Evolutionary conservation across 1,284 basidiomycete genomes (phyloP).

Genomic region (Pseudozyma sp.): DNA sequence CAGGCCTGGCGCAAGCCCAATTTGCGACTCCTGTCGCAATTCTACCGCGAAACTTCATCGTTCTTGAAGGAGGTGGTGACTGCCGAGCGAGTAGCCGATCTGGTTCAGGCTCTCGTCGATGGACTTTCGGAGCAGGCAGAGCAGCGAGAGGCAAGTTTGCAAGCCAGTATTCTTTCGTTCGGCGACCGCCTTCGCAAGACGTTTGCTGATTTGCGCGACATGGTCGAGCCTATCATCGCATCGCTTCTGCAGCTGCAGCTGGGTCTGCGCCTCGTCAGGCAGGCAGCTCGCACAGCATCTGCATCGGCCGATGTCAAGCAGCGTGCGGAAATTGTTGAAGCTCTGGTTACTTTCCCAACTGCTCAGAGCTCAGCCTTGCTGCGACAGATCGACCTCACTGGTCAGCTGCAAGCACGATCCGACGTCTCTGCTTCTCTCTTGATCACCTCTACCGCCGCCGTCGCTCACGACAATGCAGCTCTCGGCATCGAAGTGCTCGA

Average conservation of each 20-base stretch:
- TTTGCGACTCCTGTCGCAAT: constrained; percentile 76
- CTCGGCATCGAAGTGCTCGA: constrained; percentile 32
- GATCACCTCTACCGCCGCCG: constrained; percentile 32
- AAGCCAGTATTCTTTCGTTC: constrained; percentile 70
- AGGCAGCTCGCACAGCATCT: constrained; percentile 50
- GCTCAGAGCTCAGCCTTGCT: constrained; percentile 44
- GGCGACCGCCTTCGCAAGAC: constrained; percentile 70
- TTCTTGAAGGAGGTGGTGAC: constrained; percentile 57
- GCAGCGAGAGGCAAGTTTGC: constrained; percentile 65
- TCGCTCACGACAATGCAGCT: constrained; percentile 34
- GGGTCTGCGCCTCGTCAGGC: constrained; percentile 77
- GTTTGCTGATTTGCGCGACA: constrained; percentile 75
- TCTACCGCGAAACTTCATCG: constrained; percentile 80
- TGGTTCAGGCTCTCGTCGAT: constrained; percentile 52
- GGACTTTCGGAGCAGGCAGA: constrained; percentile 39
- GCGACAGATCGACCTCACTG: constrained; percentile 50
- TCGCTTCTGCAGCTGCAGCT: constrained; percentile 79
- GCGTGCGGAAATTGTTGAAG: constrained; percentile 51
- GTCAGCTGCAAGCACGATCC: constrained; percentile 59
- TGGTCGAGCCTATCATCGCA: constrained; percentile 76
- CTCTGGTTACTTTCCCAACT: constrained; percentile 65
- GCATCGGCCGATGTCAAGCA: constrained; percentile 23
- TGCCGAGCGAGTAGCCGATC: constrained; percentile 54
- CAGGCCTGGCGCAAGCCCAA: constrained; percentile 69
- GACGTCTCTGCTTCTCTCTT: constrained; percentile 48